A percentile compares a stretch with the other conserved stretches of the same genome.
Evolutionary conservation across 345 rosid genomes (phyloP).

Genomic region (Populus simonii): DNA sequence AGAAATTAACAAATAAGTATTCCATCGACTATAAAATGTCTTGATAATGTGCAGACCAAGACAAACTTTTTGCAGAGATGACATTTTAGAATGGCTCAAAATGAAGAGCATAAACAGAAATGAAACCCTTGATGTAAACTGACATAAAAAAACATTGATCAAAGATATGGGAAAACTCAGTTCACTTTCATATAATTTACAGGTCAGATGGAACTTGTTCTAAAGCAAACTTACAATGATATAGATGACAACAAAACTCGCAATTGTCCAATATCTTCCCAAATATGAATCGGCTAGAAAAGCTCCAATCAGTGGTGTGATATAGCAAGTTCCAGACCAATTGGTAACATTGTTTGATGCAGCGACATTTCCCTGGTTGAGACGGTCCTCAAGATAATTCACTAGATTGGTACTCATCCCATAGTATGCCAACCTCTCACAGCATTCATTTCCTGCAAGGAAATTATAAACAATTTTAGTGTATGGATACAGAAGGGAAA

Average conservation of each 20-base stretch:
- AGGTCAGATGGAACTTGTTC: not conserved
- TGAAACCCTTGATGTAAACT: not conserved
- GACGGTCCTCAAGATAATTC: constrained; percentile 61
- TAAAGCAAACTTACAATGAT: constrained; percentile 55
- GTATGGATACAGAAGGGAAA: not conserved
- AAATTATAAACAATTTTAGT: not conserved
- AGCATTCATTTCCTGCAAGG: constrained; percentile 67
- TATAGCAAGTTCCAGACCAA: constrained; percentile 93
- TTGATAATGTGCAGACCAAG: not conserved
- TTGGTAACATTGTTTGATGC: constrained; percentile 85
- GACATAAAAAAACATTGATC: not conserved
- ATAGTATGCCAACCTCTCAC: constrained; percentile 95
- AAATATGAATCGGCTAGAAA: constrained; percentile 90
- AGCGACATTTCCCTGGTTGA: constrained; percentile 65
- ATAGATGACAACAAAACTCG: constrained; percentile 66
- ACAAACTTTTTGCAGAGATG: not conserved
- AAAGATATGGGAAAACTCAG: not conserved
- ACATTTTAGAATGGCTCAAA: not conserved
- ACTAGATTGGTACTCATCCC: constrained; percentile 98
- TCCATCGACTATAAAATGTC: not conserved
- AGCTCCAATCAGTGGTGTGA: constrained; percentile 87
- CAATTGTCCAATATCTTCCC: constrained; percentile 91
- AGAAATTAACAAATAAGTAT: not conserved
- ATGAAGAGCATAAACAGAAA: not conserved
- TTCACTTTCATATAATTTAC: not conserved